These are phyloP conservation scores for Eucalyptus pumila DNA, from an alignment of 345 rosid genomes.

Conservation along the genomic window DNA sequence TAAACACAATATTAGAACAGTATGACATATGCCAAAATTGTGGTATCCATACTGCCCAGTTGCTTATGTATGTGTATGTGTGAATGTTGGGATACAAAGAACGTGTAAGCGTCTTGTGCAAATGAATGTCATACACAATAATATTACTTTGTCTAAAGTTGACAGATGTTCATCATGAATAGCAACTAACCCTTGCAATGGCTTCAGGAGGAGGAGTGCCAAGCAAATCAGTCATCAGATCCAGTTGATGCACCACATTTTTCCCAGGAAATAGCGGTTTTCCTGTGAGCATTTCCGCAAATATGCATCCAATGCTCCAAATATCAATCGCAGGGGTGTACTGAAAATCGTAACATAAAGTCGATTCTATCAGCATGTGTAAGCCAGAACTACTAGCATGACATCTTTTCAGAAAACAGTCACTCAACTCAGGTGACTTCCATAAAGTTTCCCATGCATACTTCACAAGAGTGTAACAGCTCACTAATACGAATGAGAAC, in stretches of 20 bases:
- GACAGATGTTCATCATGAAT: not conserved
- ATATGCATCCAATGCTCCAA: conserved; percentile 99
- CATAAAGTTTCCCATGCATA: not conserved
- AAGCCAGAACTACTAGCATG: not conserved
- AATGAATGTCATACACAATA: not conserved
- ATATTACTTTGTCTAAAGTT: not conserved
- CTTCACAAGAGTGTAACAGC: not conserved
- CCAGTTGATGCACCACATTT: conserved; percentile 94
- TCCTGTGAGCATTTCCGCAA: conserved; percentile 95
- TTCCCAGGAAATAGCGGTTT: conserved; percentile 93
- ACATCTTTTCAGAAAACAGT: not conserved
- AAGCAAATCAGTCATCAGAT: conserved; percentile 91
- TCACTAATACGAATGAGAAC: not conserved
- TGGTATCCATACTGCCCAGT: not conserved
- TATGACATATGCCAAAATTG: not conserved
- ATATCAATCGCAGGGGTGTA: conserved; percentile 95
- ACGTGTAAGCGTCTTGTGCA: not conserved
- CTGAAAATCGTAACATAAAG: conserved; percentile 21
- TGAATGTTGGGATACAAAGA: not conserved
- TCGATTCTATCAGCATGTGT: not conserved
- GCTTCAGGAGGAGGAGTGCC: conserved; percentile 88
- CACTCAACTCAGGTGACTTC: not conserved
- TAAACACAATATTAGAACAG: not conserved
- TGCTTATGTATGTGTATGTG: not conserved
- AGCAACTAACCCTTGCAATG: conserved; percentile 49